Conservation (phyloP, 495 filamentous ascomycete species). For the Penicillium salamii region DNA sequence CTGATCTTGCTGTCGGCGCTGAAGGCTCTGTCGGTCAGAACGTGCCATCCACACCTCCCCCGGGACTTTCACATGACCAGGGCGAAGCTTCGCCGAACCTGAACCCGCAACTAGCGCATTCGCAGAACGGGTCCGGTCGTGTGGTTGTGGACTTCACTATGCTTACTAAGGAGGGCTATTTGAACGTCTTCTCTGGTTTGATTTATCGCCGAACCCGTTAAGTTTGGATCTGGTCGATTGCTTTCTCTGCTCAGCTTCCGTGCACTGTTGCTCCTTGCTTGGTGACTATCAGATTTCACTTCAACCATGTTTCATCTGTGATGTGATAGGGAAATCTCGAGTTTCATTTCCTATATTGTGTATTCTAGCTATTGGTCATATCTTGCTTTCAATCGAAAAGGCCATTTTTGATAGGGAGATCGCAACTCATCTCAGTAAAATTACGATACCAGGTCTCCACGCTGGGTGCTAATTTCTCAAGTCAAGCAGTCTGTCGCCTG, state of each 20-base stretch:
- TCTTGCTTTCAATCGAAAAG: background rate
- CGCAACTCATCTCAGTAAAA: background rate
- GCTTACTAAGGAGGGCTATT: constrained; percentile 43
- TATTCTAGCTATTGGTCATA: background rate
- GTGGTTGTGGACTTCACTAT: constrained; percentile 44
- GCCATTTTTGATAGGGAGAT: background rate
- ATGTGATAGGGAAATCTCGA: no score
- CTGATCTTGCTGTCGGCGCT: constrained; percentile 57
- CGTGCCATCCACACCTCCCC: constrained; percentile 31
- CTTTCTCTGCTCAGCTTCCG: background rate
- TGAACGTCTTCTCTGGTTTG: constrained; percentile 45
- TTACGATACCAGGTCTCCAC: no score
- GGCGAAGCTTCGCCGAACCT: constrained; percentile 31
- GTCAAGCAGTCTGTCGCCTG: no score
- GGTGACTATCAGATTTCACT: no score
- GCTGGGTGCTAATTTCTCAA: no score
- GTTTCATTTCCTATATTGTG: background rate
- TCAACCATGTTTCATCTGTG: no score
- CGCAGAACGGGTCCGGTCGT: constrained; percentile 26
- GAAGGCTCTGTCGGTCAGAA: constrained; percentile 41
- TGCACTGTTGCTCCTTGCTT: background rate
- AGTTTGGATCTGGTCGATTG: background rate
- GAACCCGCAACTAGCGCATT: constrained; percentile 25
- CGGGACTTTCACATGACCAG: constrained; percentile 30
- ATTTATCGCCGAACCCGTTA: constrained; percentile 38